A percentile compares a stretch with the other conserved stretches of the same genome.
phyloP scores from a whole-genome alignment of 2,329 filamentous ascomycete species.

The Acarospora socialis region DNA sequence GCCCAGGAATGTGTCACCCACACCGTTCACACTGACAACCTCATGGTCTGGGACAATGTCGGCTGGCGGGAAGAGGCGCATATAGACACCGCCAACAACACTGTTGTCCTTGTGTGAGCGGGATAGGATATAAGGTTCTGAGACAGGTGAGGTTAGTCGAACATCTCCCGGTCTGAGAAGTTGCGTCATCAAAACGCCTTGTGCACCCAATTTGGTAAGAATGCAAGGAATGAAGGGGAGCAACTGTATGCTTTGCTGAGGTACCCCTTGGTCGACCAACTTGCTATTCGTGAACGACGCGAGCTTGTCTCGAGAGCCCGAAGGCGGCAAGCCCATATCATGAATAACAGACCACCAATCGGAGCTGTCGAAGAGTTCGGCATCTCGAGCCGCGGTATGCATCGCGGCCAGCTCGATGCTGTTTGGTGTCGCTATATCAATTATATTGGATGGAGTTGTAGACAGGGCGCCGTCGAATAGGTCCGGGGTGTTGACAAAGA shows the following conservation, averaged over 20 bases:
- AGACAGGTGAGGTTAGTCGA: conserved; percentile 46
- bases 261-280: conserved; percentile 67
- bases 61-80: conserved; percentile 56
- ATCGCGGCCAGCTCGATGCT: conserved; percentile 67
- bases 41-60: conserved; percentile 47
- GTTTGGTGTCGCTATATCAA: conserved; percentile 73
- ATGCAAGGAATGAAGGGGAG: conserved; percentile 79
- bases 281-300: conserved; percentile 49
- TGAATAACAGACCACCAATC: conserved; percentile 74
- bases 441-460: conserved; percentile 38
- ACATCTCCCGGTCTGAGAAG: conserved; percentile 55
- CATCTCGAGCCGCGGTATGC: conserved; percentile 52
- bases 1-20: conserved; percentile 84
- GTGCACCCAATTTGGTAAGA: conserved; percentile 64
- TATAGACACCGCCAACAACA: conserved; percentile 70
- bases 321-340: conserved; percentile 57
- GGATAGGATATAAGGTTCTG: conserved; percentile 57
- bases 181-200: conserved; percentile 62
- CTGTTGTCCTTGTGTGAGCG: conserved; percentile 39
- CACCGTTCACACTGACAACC: conserved; percentile 82
- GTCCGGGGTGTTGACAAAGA: conserved; percentile 38
- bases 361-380: conserved; percentile 52
- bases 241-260: conserved; percentile 69
- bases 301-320: conserved; percentile 56
- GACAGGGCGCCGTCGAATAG: conserved; percentile 29